These are phyloP conservation scores for Vanilla planifolia DNA, from an alignment of 106 monocot genomes.

Conservation along the genomic window DNA sequence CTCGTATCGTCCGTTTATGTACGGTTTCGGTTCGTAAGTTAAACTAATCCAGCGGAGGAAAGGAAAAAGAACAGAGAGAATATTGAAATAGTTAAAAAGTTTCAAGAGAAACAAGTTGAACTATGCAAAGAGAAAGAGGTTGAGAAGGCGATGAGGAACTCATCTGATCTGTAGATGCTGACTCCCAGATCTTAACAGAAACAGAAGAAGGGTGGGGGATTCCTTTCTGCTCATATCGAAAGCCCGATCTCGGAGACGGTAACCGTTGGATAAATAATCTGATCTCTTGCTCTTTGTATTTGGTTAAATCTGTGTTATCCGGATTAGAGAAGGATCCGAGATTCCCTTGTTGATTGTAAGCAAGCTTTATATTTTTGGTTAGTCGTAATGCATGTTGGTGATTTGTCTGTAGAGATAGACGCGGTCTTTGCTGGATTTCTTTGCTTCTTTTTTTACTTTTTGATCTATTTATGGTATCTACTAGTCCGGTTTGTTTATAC, in stretches of 20 bases:
- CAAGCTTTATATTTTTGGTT: too few species aligned
- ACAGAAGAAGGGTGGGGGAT: neutral
- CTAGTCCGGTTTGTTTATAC: neutral
- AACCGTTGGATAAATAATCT: neutral
- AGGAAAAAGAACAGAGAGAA: neutral
- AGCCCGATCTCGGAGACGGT: neutral
- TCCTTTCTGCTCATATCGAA: neutral
- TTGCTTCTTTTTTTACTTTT: neutral
- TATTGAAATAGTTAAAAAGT: constrained; percentile 1
- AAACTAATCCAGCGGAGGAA: neutral
- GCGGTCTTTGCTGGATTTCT: too few species aligned
- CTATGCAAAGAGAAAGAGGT: neutral
- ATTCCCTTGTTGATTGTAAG: too few species aligned
- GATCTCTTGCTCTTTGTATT: neutral
- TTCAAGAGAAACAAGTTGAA: constrained; percentile 2
- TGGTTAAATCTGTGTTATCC: neutral
- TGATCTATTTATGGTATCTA: neutral
- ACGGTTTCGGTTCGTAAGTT: neutral
- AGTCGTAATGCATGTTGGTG: too few species aligned
- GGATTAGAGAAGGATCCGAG: neutral
- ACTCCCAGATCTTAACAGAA: constrained; percentile 10
- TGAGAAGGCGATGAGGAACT: neutral
- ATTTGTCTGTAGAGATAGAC: too few species aligned
- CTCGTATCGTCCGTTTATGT: neutral
- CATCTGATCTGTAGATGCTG: neutral